Percentiles rank a stretch among this genome's conserved stretches.
Evolutionary conservation across 805 yeast species (phyloP).

Genomic region (Deakozyma indianensis): DNA sequence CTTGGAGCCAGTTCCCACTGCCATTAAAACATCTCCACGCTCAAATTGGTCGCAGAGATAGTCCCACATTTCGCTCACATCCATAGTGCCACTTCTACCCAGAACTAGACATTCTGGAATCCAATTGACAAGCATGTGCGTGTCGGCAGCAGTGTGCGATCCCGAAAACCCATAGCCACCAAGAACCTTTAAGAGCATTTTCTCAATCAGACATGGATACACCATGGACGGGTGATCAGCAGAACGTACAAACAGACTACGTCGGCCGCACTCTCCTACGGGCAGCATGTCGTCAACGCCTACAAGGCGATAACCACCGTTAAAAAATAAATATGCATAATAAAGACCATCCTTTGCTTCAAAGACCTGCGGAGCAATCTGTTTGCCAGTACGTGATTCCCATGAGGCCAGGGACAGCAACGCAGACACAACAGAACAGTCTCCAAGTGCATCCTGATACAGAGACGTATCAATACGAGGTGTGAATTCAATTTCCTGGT

Average conservation of each 20-base stretch:
- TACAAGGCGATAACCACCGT: not conserved
- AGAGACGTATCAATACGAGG: not conserved
- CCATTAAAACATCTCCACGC: not conserved
- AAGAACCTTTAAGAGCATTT: conserved; percentile 4
- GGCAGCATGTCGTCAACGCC: not conserved
- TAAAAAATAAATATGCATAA: not conserved
- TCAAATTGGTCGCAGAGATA: not conserved
- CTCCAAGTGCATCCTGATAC: conserved; percentile 1
- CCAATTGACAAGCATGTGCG: not conserved
- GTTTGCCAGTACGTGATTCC: not conserved
- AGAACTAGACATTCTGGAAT: not conserved
- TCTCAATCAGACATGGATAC: not conserved
- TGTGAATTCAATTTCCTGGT: not conserved
- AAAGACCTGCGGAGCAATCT: not conserved
- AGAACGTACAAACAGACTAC: not conserved
- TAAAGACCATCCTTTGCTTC: not conserved
- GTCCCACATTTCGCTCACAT: not conserved
- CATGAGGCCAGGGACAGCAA: not conserved
- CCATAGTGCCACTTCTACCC: not conserved
- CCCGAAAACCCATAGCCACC: conserved; percentile 2
- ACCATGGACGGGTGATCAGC: not conserved
- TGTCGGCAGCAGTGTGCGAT: conserved; percentile 1
- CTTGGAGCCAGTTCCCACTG: not conserved
- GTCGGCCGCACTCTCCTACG: not conserved
- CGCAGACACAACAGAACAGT: not conserved